A percentile compares a stretch with the other conserved stretches of the same genome.
Evolutionary conservation across 306 rosid species (phyloP).

Genomic region (Pachyrhizus erosus): DNA sequence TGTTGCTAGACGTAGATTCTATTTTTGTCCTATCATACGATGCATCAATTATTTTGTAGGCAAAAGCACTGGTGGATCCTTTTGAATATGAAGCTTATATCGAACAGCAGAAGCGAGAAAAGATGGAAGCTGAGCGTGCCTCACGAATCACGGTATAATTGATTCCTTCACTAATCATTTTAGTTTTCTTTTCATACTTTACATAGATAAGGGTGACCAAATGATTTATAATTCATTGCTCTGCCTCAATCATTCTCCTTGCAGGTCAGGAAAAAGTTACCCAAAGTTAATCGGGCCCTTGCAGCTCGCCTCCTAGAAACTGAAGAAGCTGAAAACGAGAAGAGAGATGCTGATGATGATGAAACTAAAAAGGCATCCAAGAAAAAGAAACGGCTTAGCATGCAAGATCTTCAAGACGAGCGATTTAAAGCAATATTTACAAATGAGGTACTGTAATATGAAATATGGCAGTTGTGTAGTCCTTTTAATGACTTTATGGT

Average conservation of each 20-base stretch:
- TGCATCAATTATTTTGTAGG: conserved; percentile 60
- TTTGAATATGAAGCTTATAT: conserved; percentile 64
- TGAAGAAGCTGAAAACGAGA: conserved; percentile 69
- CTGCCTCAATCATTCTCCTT: conserved; percentile 45
- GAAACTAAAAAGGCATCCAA: conserved; percentile 68
- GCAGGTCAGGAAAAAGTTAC: conserved; percentile 81
- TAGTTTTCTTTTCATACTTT: conserved; percentile 6
- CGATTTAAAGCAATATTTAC: conserved; percentile 71
- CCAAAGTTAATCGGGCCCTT: conserved; percentile 74
- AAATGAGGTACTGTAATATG: conserved; percentile 61
- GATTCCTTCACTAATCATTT: conserved; percentile 30
- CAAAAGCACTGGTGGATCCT: conserved; percentile 74
- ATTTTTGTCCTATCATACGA: conserved; percentile 32
- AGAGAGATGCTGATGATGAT: conserved; percentile 52
- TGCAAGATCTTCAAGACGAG: conserved; percentile 71
- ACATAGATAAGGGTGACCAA: conserved; percentile 20
- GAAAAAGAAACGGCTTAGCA: conserved; percentile 71
- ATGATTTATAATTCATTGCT: conserved; percentile 34
- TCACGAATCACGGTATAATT: conserved; percentile 73
- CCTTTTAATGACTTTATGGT: conserved; percentile 9
- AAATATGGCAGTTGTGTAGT: conserved; percentile 11
- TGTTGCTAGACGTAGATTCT: conserved; percentile 26
- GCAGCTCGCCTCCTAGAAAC: conserved; percentile 69
- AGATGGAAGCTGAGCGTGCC: conserved; percentile 77
- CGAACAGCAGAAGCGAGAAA: conserved; percentile 72